These are phyloP conservation scores for Amphibolis antarctica DNA, from an alignment of 106 monocot genomes.

Conservation along the genomic window DNA sequence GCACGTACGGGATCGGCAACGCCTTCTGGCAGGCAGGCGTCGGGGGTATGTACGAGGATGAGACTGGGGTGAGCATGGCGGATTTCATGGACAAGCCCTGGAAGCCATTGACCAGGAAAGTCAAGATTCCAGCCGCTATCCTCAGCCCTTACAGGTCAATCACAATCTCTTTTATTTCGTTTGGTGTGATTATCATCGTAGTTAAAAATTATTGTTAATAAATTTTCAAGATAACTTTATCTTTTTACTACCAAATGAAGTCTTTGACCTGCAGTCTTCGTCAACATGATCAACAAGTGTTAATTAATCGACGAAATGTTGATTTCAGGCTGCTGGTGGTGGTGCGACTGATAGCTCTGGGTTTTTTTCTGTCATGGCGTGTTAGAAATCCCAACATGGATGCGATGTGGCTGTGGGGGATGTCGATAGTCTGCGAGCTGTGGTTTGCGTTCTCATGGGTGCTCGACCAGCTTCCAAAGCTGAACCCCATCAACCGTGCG, in stretches of 20 bases:
- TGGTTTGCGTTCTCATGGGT: constrained; percentile 96
- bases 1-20: constrained; percentile 88
- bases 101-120: constrained; percentile 84
- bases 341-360: constrained; percentile 37
- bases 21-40: constrained; percentile 50
- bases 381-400: constrained; percentile 62
- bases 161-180: no score
- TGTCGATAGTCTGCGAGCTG: constrained; percentile 76
- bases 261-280: no score
- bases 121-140: constrained; percentile 7
- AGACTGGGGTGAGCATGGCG: constrained; percentile 11
- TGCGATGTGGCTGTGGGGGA: constrained; percentile 86
- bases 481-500: constrained; percentile 86
- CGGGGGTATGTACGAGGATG: neutral
- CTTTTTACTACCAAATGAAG: no score
- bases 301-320: neutral
- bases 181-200: no score
- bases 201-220: no score
- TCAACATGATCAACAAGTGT: no score
- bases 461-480: constrained; percentile 78
- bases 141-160: constrained; percentile 7
- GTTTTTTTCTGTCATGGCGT: constrained; percentile 54
- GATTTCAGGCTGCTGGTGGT: constrained; percentile 25
- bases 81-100: constrained; percentile 87
- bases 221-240: no score